Percentiles rank a stretch among this genome's conserved stretches.
Evolutionary conservation across 768 basidiomycete species (phyloP).

Genomic region (Royoungia palumana): DNA sequence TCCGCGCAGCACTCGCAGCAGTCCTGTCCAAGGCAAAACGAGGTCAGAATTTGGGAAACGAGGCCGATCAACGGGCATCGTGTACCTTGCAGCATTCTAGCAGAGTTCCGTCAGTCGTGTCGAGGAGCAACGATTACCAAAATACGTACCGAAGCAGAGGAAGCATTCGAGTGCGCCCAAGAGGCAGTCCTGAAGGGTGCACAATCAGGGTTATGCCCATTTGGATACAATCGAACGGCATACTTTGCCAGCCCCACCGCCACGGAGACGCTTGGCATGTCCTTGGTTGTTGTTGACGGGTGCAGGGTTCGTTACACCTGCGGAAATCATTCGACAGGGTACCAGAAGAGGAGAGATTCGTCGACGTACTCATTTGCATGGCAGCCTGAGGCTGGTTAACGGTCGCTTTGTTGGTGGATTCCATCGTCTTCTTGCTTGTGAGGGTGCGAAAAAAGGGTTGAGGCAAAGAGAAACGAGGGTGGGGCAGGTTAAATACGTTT

Average conservation of each 20-base stretch:
- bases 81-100: conserved; percentile 69
- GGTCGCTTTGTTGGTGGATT: conserved; percentile 33
- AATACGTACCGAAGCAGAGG: conserved; percentile 63
- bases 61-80: too few species aligned
- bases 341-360: too few species aligned
- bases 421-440: conserved; percentile 30
- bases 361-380: conserved; percentile 58
- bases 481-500: conserved; percentile 15
- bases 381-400: conserved; percentile 57
- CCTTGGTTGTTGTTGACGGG: conserved; percentile 40
- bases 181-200: conserved; percentile 56
- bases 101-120: neutral
- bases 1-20: conserved; percentile 71
- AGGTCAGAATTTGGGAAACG: neutral
- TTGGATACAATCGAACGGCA: neutral
- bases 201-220: neutral
- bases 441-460: conserved; percentile 11
- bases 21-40: conserved; percentile 36
- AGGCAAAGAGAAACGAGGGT: neutral
- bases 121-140: neutral
- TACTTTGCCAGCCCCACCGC: conserved; percentile 70
- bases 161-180: conserved; percentile 60
- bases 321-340: neutral
- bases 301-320: conserved; percentile 48
- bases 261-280: conserved; percentile 57